Conservation (phyloP, 768 basidiomycete genomes). For the Russula emetica region DNA sequence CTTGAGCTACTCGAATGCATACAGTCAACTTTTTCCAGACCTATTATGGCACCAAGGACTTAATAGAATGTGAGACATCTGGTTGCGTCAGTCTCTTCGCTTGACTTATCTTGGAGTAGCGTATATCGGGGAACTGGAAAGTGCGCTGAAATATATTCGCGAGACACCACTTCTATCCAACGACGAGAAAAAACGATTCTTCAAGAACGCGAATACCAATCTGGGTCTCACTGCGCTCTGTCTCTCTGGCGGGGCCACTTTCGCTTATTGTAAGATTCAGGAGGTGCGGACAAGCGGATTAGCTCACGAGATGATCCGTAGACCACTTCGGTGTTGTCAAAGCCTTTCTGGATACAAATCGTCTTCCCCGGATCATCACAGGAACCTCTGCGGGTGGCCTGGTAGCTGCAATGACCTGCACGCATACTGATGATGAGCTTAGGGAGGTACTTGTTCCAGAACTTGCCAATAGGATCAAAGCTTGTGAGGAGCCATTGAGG, state of each 20-base stretch:
- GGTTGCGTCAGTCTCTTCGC: conserved; percentile 17
- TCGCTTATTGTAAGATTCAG: conserved; percentile 79
- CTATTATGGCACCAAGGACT: conserved; percentile 83
- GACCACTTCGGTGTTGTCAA: conserved; percentile 89
- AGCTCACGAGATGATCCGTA: conserved; percentile 32
- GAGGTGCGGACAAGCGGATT: background rate
- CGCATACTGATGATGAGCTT: conserved; percentile 84
- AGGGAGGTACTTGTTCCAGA: conserved; percentile 71
- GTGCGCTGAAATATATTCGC: conserved; percentile 70
- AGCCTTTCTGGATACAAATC: conserved; percentile 80
- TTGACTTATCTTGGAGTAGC: conserved; percentile 41
- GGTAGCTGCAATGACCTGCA: conserved; percentile 70
- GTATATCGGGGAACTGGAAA: conserved; percentile 75
- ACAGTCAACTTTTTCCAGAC: conserved; percentile 48
- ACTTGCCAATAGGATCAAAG: conserved; percentile 77
- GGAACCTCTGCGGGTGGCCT: conserved; percentile 94
- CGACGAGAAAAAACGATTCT: conserved; percentile 91
- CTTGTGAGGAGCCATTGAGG: conserved; percentile 70
- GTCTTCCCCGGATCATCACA: conserved; percentile 88
- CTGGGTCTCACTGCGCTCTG: conserved; percentile 89
- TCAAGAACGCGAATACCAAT: conserved; percentile 84
- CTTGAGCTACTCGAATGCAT: conserved; percentile 2
- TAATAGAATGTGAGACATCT: conserved; percentile 67
- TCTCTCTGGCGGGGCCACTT: conserved; percentile 92
- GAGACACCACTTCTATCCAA: conserved; percentile 65